A percentile compares a stretch with the other conserved stretches of the same genome.
These are phyloP conservation scores for Craterostigma plantagineum DNA, from an alignment of 257 asterid genomes.

Conservation along the genomic window DNA sequence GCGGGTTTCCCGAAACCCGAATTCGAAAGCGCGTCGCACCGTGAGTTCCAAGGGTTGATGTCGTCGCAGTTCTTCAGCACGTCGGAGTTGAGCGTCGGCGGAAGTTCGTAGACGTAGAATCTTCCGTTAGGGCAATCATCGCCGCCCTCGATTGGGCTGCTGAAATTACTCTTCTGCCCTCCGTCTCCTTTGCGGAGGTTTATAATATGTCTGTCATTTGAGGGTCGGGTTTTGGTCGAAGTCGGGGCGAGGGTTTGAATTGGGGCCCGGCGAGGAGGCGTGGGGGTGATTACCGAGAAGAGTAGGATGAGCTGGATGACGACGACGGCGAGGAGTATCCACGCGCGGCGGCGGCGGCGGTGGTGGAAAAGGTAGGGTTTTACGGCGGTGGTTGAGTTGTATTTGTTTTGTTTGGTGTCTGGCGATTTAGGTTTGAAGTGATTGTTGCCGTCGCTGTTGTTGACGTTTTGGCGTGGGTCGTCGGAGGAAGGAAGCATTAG, in stretches of 20 bases:
- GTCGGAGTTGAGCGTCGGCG: conserved; percentile 35
- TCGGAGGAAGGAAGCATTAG: no score
- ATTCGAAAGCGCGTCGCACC: conserved; percentile 54
- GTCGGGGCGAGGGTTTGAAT: conserved; percentile 17
- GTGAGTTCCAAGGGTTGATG: conserved; percentile 44
- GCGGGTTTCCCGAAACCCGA: conserved; percentile 40
- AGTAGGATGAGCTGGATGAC: conserved; percentile 43
- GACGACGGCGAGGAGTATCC: conserved; percentile 35
- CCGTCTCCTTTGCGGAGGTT: background rate
- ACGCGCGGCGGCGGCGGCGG: conserved; percentile 33
- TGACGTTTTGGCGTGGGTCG: no score
- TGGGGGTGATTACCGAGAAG: conserved; percentile 25
- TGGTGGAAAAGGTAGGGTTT: conserved; percentile 26
- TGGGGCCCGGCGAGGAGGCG: conserved; percentile 15
- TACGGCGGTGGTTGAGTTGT: conserved; percentile 8
- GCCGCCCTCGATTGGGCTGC: background rate
- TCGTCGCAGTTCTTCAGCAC: conserved; percentile 26
- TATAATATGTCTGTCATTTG: conserved; percentile 6
- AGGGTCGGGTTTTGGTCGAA: conserved; percentile 6
- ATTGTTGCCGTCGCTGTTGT: no score
- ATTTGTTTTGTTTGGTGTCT: no score
- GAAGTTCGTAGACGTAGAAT: conserved; percentile 37
- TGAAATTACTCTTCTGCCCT: background rate
- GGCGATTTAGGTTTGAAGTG: no score
- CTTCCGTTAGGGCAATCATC: conserved; percentile 32